Conservation (phyloP, 2,329 filamentous ascomycete genomes). For the Claviceps maximensis region DNA sequence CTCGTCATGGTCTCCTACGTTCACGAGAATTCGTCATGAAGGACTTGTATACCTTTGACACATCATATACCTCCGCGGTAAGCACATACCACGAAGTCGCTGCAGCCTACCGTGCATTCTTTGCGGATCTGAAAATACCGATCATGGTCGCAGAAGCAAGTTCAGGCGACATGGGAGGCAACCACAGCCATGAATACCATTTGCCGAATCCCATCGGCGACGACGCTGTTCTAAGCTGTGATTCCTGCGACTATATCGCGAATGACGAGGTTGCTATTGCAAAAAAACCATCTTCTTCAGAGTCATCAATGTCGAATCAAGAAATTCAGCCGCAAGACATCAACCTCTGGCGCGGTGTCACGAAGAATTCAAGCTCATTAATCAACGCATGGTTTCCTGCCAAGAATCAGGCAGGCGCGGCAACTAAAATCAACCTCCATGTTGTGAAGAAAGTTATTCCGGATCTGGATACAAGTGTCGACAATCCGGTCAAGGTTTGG, state of each 20-base stretch:
- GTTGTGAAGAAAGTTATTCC: conserved; percentile 54
- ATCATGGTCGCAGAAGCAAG: conserved; percentile 79
- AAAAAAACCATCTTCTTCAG: conserved; percentile 6
- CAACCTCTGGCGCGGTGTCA: conserved; percentile 48
- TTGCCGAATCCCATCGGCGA: conserved; percentile 69
- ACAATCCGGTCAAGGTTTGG: conserved; percentile 44
- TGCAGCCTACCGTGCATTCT: conserved; percentile 60
- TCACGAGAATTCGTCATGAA: conserved; percentile 96
- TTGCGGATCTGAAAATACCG: conserved; percentile 70
- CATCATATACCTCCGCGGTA: conserved; percentile 52
- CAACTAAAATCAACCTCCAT: conserved; percentile 31
- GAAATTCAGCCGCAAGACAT: conserved; percentile 10
- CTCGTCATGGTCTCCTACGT: conserved; percentile 74
- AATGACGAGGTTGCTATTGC: conserved; percentile 72
- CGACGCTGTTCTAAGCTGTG: conserved; percentile 69
- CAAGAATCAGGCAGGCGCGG: conserved; percentile 11
- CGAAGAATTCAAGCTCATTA: conserved; percentile 52
- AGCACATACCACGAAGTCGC: conserved; percentile 67
- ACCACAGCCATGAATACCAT: conserved; percentile 89
- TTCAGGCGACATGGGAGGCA: conserved; percentile 92
- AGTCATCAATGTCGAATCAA: not conserved
- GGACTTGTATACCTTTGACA: conserved; percentile 92
- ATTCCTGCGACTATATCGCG: conserved; percentile 58
- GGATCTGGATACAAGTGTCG: conserved; percentile 58
- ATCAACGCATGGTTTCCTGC: conserved; percentile 57